Evolutionary conservation across 2,329 filamentous ascomycete genomes (phyloP).

Genomic region (Colletotrichum horii): DNA sequence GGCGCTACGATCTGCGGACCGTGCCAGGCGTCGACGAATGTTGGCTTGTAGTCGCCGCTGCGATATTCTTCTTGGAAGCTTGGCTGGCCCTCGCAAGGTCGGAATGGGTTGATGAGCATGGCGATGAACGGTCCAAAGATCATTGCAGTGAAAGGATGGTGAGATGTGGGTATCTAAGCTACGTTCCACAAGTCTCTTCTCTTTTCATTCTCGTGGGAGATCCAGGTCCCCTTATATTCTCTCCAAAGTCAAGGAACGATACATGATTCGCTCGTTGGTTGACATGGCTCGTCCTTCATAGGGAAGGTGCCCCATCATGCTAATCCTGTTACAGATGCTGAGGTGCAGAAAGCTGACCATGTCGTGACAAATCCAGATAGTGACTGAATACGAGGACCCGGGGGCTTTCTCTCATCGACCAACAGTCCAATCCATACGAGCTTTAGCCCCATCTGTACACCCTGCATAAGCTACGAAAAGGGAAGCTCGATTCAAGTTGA

Average conservation of each 20-base stretch:
- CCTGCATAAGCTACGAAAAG: neutral
- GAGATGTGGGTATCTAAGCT: neutral
- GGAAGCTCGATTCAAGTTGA: neutral
- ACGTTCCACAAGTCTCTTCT: neutral
- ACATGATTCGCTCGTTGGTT: neutral
- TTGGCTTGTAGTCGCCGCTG: neutral
- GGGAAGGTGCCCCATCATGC: neutral
- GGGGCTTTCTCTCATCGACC: neutral
- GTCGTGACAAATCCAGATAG: neutral
- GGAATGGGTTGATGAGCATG: neutral
- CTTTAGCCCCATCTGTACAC: neutral
- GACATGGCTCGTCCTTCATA: neutral
- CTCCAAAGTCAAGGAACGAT: neutral
- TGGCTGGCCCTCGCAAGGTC: neutral
- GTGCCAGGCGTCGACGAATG: constrained; percentile 1
- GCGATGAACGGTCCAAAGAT: neutral
- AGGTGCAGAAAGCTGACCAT: neutral
- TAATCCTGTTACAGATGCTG: neutral
- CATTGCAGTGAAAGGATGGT: neutral
- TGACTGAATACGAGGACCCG: neutral
- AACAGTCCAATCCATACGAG: neutral
- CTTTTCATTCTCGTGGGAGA: neutral
- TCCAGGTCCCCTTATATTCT: neutral
- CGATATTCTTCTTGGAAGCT: constrained; percentile 10
- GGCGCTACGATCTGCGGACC: constrained; percentile 22